Evolutionary conservation across 1,139 yeast species (phyloP).

Genomic region (Hansenula sp.): DNA sequence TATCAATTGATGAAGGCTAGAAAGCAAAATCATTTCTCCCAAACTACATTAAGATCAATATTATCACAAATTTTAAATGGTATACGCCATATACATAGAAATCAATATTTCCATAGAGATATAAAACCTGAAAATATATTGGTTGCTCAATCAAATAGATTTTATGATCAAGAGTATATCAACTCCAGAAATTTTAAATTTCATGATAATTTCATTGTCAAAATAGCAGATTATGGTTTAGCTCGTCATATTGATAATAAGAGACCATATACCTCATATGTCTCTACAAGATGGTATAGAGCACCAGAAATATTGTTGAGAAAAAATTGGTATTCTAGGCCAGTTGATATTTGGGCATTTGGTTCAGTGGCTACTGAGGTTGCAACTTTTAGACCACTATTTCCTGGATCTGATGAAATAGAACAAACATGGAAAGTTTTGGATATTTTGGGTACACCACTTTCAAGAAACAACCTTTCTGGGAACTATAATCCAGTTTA

Average conservation of each 20-base stretch:
- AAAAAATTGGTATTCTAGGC: constrained; percentile 59
- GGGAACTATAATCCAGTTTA: constrained; percentile 44
- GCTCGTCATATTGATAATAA: constrained; percentile 59
- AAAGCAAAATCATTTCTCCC: constrained; percentile 45
- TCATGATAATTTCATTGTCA: constrained; percentile 55
- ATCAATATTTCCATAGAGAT: constrained; percentile 82
- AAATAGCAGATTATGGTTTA: constrained; percentile 89
- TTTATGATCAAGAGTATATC: constrained; percentile 50
- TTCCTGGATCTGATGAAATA: constrained; percentile 76
- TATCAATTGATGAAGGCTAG: constrained; percentile 66
- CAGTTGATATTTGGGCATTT: constrained; percentile 94
- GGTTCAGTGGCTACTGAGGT: constrained; percentile 83
- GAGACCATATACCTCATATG: constrained; percentile 70
- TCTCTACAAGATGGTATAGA: constrained; percentile 94
- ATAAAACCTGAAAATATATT: constrained; percentile 90
- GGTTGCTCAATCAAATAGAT: constrained; percentile 52
- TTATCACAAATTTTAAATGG: constrained; percentile 71
- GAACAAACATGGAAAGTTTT: constrained; percentile 74
- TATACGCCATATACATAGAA: constrained; percentile 72
- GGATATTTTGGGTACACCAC: constrained; percentile 68
- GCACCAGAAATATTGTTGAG: constrained; percentile 87
- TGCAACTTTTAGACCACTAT: constrained; percentile 69
- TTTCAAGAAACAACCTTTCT: constrained; percentile 23
- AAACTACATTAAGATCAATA: constrained; percentile 58
- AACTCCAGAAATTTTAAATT: constrained; percentile 34